phyloP scores from a whole-genome alignment of 192 early-diverging fungal species.

The Umbelopsis sp. region DNA sequence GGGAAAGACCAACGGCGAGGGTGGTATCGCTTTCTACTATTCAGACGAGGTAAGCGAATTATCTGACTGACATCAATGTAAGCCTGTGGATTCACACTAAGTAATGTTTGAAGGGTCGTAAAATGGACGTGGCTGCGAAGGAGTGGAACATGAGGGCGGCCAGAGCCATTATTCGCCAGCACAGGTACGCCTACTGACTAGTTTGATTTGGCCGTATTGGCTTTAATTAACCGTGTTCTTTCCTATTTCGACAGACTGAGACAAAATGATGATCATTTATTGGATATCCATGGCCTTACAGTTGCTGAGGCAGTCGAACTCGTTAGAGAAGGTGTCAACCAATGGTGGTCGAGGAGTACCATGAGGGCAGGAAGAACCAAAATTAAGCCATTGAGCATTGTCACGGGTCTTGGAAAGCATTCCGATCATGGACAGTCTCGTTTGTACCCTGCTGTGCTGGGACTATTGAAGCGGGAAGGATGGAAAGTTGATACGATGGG shows the following conservation, averaged over 20 bases:
- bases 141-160: constrained; percentile 59
- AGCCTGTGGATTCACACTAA: not conserved
- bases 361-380: constrained; percentile 33
- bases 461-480: constrained; percentile 48
- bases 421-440: constrained; percentile 58
- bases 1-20: constrained; percentile 40
- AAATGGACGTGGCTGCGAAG: constrained; percentile 45
- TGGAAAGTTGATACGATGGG: constrained; percentile 57
- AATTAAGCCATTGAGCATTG: constrained; percentile 56
- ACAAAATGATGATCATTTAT: constrained; percentile 51
- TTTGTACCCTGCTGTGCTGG: constrained; percentile 53
- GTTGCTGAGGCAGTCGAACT: constrained; percentile 62
- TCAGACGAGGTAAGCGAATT: constrained; percentile 48
- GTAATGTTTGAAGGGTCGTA: constrained; percentile 28
- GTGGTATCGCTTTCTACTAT: constrained; percentile 54
- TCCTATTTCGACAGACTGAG: constrained; percentile 29
- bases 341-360: constrained; percentile 57
- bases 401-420: constrained; percentile 70
- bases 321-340: constrained; percentile 55
- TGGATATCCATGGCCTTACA: constrained; percentile 73
- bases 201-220: not conserved
- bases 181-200: not conserved
- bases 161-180: constrained; percentile 44
- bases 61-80: not conserved
- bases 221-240: not conserved